phyloP scores from a whole-genome alignment of 1,139 yeast genomes.

The Diutina neorugosa region DNA sequence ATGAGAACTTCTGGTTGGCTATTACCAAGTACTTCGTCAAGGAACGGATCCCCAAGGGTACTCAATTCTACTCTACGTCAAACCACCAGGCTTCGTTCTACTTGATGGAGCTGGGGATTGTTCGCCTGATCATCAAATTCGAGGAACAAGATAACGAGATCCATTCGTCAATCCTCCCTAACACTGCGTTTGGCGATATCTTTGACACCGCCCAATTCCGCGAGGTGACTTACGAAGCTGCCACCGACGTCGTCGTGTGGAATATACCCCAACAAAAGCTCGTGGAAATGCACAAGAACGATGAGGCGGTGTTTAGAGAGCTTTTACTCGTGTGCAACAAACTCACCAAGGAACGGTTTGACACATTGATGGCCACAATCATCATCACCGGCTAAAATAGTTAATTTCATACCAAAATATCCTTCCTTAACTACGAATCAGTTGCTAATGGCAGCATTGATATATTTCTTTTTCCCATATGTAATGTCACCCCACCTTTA shows the following conservation, averaged over 20 bases:
- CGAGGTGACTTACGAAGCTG: conserved; percentile 34
- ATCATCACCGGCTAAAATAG: conserved; percentile 22
- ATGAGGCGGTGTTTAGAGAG: conserved; percentile 55
- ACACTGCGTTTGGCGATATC: conserved; percentile 80
- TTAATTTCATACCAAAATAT: too few relatives aligned
- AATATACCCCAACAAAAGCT: conserved; percentile 39
- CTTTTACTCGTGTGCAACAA: conserved; percentile 52
- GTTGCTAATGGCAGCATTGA: neutral
- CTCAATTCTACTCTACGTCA: conserved; percentile 35
- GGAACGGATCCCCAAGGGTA: conserved; percentile 37
- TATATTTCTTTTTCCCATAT: neutral
- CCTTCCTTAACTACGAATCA: too few relatives aligned
- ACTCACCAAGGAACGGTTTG: conserved; percentile 62
- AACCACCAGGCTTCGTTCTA: conserved; percentile 35
- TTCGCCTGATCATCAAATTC: conserved; percentile 48
- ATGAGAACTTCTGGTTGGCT: conserved; percentile 54
- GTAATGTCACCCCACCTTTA: neutral
- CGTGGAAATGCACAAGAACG: conserved; percentile 23
- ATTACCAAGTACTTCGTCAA: conserved; percentile 41
- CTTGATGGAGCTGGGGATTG: conserved; percentile 68
- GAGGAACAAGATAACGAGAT: conserved; percentile 45
- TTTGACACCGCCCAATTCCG: conserved; percentile 24
- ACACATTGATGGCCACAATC: conserved; percentile 57
- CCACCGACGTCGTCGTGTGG: conserved; percentile 61
- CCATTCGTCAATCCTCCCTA: conserved; percentile 72